Evolutionary conservation across 1,139 yeast species (phyloP).

Genomic region (Scheffersomyces lignicola): DNA sequence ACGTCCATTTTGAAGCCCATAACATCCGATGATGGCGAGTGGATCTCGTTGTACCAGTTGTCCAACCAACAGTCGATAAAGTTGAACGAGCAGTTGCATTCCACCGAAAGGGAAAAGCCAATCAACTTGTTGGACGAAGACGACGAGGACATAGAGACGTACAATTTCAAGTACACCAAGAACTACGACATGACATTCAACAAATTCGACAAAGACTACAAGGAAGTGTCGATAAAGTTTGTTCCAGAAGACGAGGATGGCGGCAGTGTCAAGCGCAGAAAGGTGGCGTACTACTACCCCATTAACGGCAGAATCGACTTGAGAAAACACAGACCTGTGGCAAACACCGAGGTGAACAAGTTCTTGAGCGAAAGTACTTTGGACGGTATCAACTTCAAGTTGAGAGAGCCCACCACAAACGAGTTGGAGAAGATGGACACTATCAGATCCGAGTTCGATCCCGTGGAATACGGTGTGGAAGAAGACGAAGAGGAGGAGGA

Average conservation of each 20-base stretch:
- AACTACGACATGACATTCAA: conserved; percentile 79
- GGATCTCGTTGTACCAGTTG: conserved; percentile 71
- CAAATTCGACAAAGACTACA: conserved; percentile 41
- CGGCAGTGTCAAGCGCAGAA: conserved; percentile 38
- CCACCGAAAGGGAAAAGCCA: conserved; percentile 52
- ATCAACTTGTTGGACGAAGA: conserved; percentile 41
- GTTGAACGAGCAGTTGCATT: conserved; percentile 47
- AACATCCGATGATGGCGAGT: conserved; percentile 72
- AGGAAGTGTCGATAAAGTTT: conserved; percentile 44
- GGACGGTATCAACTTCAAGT: conserved; percentile 56
- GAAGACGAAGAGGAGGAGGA: conserved; percentile 15
- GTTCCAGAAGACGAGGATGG: conserved; percentile 59
- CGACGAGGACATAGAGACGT: conserved; percentile 37
- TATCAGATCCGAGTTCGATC: conserved; percentile 69
- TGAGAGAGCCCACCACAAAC: conserved; percentile 72
- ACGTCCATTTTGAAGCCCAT: conserved; percentile 77
- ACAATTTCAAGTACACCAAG: conserved; percentile 62
- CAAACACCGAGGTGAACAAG: conserved; percentile 48
- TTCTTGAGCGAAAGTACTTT: conserved; percentile 52
- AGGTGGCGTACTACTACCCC: conserved; percentile 75
- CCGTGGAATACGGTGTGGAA: conserved; percentile 38
- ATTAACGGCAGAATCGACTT: conserved; percentile 75
- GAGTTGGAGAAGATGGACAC: conserved; percentile 71
- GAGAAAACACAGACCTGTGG: conserved; percentile 71
- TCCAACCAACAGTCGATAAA: conserved; percentile 25